Evolutionary conservation across 2,329 filamentous ascomycete species (phyloP), one percentile per base, ranked within the genome.

Genomic region (Berkeleyomyces rouxiae): DNA sequence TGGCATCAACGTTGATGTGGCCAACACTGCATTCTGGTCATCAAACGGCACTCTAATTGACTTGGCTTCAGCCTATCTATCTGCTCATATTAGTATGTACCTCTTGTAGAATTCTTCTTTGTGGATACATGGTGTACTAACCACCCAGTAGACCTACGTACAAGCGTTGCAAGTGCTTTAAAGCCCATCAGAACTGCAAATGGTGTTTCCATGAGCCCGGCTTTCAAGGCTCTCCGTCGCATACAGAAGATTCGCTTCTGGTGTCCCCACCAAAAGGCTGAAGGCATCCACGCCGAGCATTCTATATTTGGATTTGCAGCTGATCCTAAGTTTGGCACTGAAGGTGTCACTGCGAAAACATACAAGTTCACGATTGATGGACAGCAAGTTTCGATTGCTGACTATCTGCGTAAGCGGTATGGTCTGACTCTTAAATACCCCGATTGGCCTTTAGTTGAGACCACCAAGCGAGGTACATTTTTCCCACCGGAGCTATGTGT

Each of bases 21-120:
- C 91, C 63, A 96, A 97, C 70, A 88, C 89, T 0, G 88, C 87
- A 10, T 99, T 99, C 75, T 97, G 88, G 86, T 79, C 73, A 0
- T 72, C 69, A 0, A 66, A 70, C 1, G 72, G 75, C 55, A 70
- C 69, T 0, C 60, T 81, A 3, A 73, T 75, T 16, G 67, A 73
- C 2, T 63, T 80, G 2, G 63, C 13, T 13, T 58, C 59, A 13
- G 33, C 44, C 1, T 49, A 55, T 16, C 3, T 55, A 1, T 13
- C 51, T 2, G 39, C 51, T 1, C 51, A 55, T 37, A 7, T 39
- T 13, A 55, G 51, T 55, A 7, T 55, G 51, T 55, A 55, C n/a
- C 33, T 3, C n/a, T 39, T 2, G 13, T 55, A 6, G 39, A 7
- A 16, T 39, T 7, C 13, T 55, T 11, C 3, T 39, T 9, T 55